Base-by-base conservation (phyloP, 2,329 filamentous ascomycete genomes). In the Phoma sp. region DNA sequence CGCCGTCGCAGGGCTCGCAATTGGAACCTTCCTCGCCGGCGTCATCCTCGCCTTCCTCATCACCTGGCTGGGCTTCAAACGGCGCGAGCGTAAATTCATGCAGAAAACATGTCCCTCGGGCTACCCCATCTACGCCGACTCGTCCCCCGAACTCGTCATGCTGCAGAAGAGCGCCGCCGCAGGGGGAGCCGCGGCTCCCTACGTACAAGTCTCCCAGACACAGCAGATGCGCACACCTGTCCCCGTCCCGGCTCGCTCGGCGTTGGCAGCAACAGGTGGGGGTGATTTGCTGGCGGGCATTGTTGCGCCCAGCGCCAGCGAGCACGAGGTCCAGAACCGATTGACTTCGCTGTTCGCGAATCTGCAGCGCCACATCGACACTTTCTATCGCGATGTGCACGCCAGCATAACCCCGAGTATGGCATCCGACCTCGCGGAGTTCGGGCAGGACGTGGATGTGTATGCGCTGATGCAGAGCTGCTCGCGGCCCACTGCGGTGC, bases 361-460 rank as follows among this genome's bases (percentile, higher is more conserved):
- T 37, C 58, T 72, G 13, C 67, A 71, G 14, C 47, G 51, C 7
- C 70, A 72, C 46, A 54, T 74, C 35, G 67, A 72, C 13, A 65
- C 47, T 6, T 72, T 66, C 46, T 74, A 74, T 47, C 67, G 72
- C 41, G 69, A 74, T 39, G 67, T 71, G 4, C 66, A 73, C 43
- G 70, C 69, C 13, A 67, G 60, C 32, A 68, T 73, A 9, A 73
- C 70, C 13, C 65, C 69, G 2, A 71, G 62, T 33, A 71, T 74
- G 67, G 63, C 69, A 32, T 46, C 44, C 6, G 69, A 63, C n/a
- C 57, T 73, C n/a, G 52, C 60, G 1, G 47, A 55, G 11, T 74
- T 73, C 23, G 65, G 71, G 2, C 51, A 57, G 11, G 60, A 49
- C 4, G 55, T 66, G 9, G 50, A 63, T 7, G 65, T 72, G 58